These are phyloP conservation scores for Antitrichia curtipendula DNA, from an alignment of 225 moss, liverwort and hornwort species.

Conservation along the genomic window DNA sequence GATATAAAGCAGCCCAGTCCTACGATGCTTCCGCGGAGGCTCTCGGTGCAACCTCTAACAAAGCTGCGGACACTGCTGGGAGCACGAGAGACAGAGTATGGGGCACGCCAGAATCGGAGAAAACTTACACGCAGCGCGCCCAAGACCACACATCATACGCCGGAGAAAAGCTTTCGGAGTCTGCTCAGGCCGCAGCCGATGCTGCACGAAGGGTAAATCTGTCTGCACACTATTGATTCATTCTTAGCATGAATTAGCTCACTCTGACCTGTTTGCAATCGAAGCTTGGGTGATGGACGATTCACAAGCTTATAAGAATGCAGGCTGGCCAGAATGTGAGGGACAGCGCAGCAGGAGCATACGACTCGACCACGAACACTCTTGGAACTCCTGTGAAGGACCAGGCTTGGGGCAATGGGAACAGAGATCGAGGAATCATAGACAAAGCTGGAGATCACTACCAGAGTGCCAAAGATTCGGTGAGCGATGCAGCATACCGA, in stretches of 20 bases:
- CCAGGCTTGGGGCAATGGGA: background rate
- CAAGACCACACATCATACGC: conserved; percentile 8
- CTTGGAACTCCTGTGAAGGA: background rate
- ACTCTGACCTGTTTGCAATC: background rate
- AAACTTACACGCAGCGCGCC: conserved; percentile 1
- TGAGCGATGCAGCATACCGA: background rate
- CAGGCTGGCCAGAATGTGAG: conserved; percentile 11
- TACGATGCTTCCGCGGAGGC: conserved; percentile 20
- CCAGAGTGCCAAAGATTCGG: conserved; percentile 9
- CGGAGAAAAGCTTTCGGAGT: conserved; percentile 7
- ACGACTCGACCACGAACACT: conserved; percentile 2
- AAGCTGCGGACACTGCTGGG: background rate
- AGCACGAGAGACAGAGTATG: conserved; percentile 6
- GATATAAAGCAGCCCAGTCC: background rate
- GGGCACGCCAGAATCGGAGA: conserved; percentile 8
- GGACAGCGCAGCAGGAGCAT: background rate
- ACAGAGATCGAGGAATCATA: background rate
- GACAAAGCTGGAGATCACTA: conserved; percentile 12
- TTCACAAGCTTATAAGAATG: background rate
- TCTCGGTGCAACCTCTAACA: conserved; percentile 4
- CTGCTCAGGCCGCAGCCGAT: conserved; percentile 10
- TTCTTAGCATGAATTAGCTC: background rate
- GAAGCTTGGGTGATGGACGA: background rate
- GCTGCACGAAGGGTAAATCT: conserved; percentile 2
- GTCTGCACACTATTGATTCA: background rate